These are phyloP conservation scores for Arabidopsis arenosa DNA, from an alignment of 345 rosid species.

Conservation along the genomic window DNA sequence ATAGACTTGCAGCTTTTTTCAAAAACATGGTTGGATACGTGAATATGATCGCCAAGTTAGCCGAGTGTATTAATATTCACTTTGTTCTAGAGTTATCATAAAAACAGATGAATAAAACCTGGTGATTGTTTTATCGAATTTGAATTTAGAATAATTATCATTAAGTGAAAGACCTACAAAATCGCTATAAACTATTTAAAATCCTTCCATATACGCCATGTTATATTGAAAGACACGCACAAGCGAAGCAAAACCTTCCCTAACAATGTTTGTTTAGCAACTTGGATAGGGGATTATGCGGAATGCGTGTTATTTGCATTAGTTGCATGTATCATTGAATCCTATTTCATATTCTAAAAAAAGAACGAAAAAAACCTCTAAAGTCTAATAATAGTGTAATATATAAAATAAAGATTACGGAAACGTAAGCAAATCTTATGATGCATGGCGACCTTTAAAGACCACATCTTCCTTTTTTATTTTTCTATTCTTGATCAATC, in stretches of 20 bases:
- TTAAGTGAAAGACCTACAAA: neutral
- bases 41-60: conserved; percentile 5
- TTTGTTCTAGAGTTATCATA: neutral
- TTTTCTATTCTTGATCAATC: conserved; percentile 12
- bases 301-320: conserved; percentile 15
- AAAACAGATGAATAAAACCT: neutral
- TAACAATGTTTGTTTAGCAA: conserved; percentile 20
- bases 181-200: neutral
- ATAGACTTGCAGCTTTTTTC: neutral
- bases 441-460: conserved; percentile 33
- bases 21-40: neutral
- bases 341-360: neutral
- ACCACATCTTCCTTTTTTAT: conserved; percentile 36
- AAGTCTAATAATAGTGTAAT: neutral
- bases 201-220: too few relatives aligned
- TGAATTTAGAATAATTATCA: neutral
- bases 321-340: conserved; percentile 22
- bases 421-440: conserved; percentile 42
- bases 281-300: neutral
- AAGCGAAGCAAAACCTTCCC: neutral
- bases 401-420: conserved; percentile 31
- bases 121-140: neutral
- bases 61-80: conserved; percentile 2
- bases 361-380: neutral
- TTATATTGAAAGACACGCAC: neutral